Evolutionary conservation across 768 basidiomycete genomes (phyloP), one percentile per base, ranked within the genome.

Genomic region (Russula sp.): DNA sequence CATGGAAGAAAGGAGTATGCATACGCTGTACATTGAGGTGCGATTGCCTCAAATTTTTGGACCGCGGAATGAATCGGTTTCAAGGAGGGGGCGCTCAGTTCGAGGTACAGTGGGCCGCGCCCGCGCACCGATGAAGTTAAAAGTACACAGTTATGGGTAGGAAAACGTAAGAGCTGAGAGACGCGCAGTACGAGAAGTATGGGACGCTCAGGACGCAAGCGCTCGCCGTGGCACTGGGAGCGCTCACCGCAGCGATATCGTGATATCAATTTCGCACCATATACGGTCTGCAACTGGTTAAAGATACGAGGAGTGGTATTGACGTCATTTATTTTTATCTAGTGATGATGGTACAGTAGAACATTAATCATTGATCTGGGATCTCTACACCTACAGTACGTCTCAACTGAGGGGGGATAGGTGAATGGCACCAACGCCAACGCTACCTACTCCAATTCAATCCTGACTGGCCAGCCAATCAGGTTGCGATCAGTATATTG

Each of bases 41-140:
- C 29, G 10, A 48, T 20, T 52, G 46, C 47, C 10, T 10, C 9
- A 16, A 36, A 36, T 11, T 25, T 51, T 41, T 45, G 57, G 47
- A 55, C 52, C 61, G 57, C 57, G 61, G 61, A 29, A 42, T 29
- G 41, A 42, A 58, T 46, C 50, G 45, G 46, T 20, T 41, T 47
- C 57, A 41, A 41, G 25, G 35, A 36, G 43, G 22, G 34, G 45
- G 41, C 47, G 50, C 51, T 42, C 51, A 20, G 51, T n/a, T 49
- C 48, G 61, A 49, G 52, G 50, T 22, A 36, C 61, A 43, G 43
- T 46, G 43, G 50, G 25, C 35, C 50, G 56, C 36, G 41, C 35
- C 61, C 34, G 54, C 54, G 48, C 54, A 50, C 20, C 48, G 49
- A 61, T 49, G 39, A 55, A 56, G 54, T 25, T 38, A 7, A 22